Conservation (phyloP, 768 basidiomycete genomes). For the Chiua virens region DNA sequence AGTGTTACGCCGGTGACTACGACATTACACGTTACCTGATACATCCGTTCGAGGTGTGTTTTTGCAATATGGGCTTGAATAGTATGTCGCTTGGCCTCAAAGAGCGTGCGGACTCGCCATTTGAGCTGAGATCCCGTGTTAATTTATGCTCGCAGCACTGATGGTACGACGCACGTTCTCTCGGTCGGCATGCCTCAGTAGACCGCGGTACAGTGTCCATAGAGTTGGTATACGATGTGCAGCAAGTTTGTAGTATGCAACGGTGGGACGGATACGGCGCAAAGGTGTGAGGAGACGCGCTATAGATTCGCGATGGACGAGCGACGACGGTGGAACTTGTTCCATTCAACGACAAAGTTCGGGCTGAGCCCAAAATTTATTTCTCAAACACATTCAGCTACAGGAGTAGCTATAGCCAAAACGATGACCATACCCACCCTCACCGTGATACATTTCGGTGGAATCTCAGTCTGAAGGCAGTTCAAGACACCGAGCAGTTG, state of each 20-base stretch:
- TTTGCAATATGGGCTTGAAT: constrained; percentile 56
- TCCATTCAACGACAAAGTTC: no score
- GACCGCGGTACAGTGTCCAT: constrained; percentile 73
- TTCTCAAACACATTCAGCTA: no score
- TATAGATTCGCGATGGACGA: constrained; percentile 52
- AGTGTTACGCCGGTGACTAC: no score
- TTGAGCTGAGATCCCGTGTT: constrained; percentile 45
- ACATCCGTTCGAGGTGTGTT: constrained; percentile 46
- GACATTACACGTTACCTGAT: constrained; percentile 47
- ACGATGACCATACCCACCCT: no score
- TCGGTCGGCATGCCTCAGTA: constrained; percentile 56
- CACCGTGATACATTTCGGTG: no score
- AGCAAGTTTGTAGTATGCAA: constrained; percentile 66
- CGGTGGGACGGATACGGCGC: constrained; percentile 55
- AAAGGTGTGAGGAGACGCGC: constrained; percentile 55
- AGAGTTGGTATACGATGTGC: constrained; percentile 77
- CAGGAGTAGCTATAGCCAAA: no score
- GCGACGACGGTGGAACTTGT: constrained; percentile 27
- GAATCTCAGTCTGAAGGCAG: no score
- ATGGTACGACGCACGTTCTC: constrained; percentile 46
- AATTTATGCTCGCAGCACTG: neutral
- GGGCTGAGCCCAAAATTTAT: no score
- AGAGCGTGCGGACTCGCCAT: constrained; percentile 54
- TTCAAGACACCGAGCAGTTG: no score
- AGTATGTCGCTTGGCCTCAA: constrained; percentile 48